A percentile compares a stretch with the other conserved stretches of the same genome.
Evolutionary conservation across 257 asterid species (phyloP).

Genomic region (Solanum dulcamara): DNA sequence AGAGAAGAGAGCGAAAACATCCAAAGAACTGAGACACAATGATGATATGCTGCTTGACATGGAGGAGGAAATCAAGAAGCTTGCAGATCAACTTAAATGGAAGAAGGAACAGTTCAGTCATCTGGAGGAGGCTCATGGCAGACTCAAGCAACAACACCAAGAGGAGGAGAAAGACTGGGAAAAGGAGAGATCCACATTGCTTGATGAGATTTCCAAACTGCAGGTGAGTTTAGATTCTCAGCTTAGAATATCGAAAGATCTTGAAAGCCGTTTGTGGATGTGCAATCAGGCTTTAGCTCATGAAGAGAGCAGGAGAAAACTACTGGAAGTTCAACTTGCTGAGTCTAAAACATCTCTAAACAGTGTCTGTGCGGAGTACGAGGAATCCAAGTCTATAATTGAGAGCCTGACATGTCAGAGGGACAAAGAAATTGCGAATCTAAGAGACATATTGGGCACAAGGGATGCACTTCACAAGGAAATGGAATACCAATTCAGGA

Average conservation of each 20-base stretch:
- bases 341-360: conserved; percentile 48
- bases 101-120: conserved; percentile 80
- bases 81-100: conserved; percentile 73
- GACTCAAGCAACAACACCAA: conserved; percentile 36
- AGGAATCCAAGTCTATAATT: conserved; percentile 48
- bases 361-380: conserved; percentile 50
- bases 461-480: conserved; percentile 64
- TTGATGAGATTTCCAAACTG: conserved; percentile 49
- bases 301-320: conserved; percentile 60
- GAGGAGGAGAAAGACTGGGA: conserved; percentile 72
- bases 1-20: conserved; percentile 14
- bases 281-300: conserved; percentile 77
- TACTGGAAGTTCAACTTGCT: conserved; percentile 43
- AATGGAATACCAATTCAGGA: conserved; percentile 70
- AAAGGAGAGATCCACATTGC: conserved; percentile 45
- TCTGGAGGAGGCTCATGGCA: conserved; percentile 69
- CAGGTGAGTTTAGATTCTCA: conserved; percentile 59
- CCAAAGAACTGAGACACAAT: conserved; percentile 30
- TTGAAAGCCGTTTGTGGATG: conserved; percentile 53
- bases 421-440: conserved; percentile 56
- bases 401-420: conserved; percentile 45
- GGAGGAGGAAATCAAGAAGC: conserved; percentile 51
- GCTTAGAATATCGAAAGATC: conserved; percentile 52
- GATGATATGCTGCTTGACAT: conserved; percentile 37
- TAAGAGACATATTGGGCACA: conserved; percentile 53